phyloP scores from a whole-genome alignment of 495 filamentous ascomycete species.

The Xylaria flabelliformis region DNA sequence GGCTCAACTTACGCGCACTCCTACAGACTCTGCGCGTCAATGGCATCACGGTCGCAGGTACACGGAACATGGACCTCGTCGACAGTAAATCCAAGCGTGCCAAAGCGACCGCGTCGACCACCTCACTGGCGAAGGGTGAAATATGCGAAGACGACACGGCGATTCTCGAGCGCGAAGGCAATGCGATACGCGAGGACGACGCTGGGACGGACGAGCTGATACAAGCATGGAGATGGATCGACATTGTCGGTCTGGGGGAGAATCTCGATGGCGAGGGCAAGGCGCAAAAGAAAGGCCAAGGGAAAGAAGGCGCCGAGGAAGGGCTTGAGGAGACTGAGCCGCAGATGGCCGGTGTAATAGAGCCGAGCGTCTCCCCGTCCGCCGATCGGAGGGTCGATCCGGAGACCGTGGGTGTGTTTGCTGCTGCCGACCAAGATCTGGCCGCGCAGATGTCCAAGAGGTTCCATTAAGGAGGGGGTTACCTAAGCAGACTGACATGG shows the following conservation, averaged over 20 bases:
- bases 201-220: conserved; percentile 22
- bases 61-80: conserved; percentile 56
- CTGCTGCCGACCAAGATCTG: neutral
- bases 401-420: neutral
- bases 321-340: conserved; percentile 44
- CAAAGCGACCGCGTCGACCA: conserved; percentile 11
- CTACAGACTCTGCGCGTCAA: conserved; percentile 64
- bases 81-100: conserved; percentile 33
- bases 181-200: conserved; percentile 17
- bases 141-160: conserved; percentile 41
- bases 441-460: neutral
- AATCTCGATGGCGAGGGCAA: conserved; percentile 18
- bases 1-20: conserved; percentile 68
- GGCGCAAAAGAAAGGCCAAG: conserved; percentile 26
- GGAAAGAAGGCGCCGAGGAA: conserved; percentile 19
- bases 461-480: neutral
- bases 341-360: conserved; percentile 51
- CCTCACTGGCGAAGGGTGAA: conserved; percentile 1
- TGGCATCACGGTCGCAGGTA: conserved; percentile 58
- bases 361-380: conserved; percentile 33
- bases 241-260: conserved; percentile 51
- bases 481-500: too few species aligned
- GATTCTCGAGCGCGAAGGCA: conserved; percentile 45
- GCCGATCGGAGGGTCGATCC: neutral
- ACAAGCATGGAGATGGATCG: conserved; percentile 48